Evolutionary conservation across 1,284 basidiomycete genomes (phyloP), one percentile per base, ranked within the genome.

Genomic region (Porodaedalea pini): DNA sequence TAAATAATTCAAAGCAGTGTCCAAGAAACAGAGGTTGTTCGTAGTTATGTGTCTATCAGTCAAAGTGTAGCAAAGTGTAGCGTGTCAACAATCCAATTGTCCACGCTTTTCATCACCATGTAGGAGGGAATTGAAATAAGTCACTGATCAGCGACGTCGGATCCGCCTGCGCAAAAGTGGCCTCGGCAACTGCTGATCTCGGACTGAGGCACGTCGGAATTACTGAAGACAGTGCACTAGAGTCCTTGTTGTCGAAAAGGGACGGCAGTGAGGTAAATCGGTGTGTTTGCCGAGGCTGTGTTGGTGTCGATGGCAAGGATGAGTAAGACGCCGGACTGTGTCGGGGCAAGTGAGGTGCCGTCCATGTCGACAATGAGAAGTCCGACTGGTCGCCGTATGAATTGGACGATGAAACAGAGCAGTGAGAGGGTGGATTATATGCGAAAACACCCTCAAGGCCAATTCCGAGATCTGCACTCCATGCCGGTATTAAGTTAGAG

Each of bases 241-340:
- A 43, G 31, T 45, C 52, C 21, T 50, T 44, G 6, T 15, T 29
- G 19, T 54, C 51, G 23, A 10, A 49, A 10, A 48, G n/a, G 29
- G 57, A 58, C 25, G 57, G 45, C 21, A 58, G 36, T n/a, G 58
- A 59, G 8, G 47, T 27, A 23, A 51, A 59, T 19, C 58, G 51
- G 11, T 55, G 48, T 7, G 52, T 37, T 31, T 55, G 25, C 25
- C 58, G 44, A n/a, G 53, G 54, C 25, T 55, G 58, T 13, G 44
- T 59, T 19, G 58, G 54, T 8, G 58, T 59, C 5, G 37, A n/a
- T 19, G 58, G 53, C 21, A 59, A 48, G 25, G 41, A 53, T 19
- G 51, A 53, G 17, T 21, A 32, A 4, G 31, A 49, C 4, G 40
- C 11, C 25, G 51, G 25, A 7, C 17, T 11, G 15, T 23, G 27